Conservation (phyloP, 2,329 filamentous ascomycete species). For the Ceratocystis colombiana region DNA sequence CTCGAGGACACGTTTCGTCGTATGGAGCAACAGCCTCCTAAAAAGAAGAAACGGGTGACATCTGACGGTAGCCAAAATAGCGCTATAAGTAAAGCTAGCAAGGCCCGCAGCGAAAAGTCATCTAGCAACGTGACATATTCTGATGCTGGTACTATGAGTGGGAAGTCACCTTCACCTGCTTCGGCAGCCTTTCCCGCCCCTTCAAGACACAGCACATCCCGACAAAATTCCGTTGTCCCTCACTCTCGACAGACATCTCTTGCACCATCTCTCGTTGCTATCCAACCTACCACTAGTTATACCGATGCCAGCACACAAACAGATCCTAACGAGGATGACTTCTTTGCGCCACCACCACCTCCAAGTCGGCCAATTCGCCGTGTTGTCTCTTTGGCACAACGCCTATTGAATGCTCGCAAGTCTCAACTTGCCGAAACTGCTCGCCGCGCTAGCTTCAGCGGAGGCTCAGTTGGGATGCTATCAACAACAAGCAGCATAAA, state of each 20-base stretch:
- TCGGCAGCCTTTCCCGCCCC: constrained; percentile 32
- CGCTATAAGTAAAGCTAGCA: constrained; percentile 28
- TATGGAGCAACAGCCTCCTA: constrained; percentile 48
- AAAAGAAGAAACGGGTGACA: constrained; percentile 52
- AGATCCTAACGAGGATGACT: constrained; percentile 44
- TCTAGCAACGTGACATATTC: constrained; percentile 36
- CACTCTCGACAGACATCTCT: constrained; percentile 28
- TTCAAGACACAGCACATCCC: constrained; percentile 31
- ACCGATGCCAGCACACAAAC: constrained; percentile 46
- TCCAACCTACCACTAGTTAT: constrained; percentile 33
- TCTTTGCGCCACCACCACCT: constrained; percentile 38
- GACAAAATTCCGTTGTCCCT: constrained; percentile 35
- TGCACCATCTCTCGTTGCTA: constrained; percentile 10
- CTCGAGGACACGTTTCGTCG: constrained; percentile 54
- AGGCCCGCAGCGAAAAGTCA: constrained; percentile 14
- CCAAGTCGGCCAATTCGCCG: constrained; percentile 38
- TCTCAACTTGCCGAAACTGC: constrained; percentile 31
- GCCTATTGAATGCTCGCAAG: constrained; percentile 42
- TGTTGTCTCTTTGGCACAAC: constrained; percentile 45
- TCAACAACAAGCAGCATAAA: constrained; percentile 19
- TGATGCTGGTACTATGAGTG: constrained; percentile 44
- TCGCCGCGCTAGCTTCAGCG: constrained; percentile 26
- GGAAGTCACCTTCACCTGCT: constrained; percentile 44
- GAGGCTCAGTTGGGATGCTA: constrained; percentile 3
- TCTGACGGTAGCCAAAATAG: constrained; percentile 40